A percentile compares a stretch with the other conserved stretches of the same genome.
These are phyloP conservation scores for Xylaria longipes DNA, from an alignment of 495 filamentous ascomycete genomes.

Conservation along the genomic window DNA sequence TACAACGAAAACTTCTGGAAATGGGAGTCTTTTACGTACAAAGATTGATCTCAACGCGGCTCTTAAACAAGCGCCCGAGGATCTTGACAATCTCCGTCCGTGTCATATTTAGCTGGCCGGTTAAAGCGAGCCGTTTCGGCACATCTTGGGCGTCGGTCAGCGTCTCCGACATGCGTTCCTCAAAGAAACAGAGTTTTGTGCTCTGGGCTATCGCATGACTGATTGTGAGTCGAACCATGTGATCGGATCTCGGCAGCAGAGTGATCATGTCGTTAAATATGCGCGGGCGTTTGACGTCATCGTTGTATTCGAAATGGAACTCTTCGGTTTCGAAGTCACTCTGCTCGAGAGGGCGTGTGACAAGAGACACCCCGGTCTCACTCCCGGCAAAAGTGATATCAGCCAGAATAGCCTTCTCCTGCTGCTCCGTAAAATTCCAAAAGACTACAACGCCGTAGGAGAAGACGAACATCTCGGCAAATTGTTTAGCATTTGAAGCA, in stretches of 20 bases:
- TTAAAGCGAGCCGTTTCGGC: slow-evolving; percentile 84
- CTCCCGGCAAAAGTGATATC: slow-evolving; percentile 89
- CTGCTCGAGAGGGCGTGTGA: slow-evolving; percentile 74
- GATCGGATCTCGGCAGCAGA: slow-evolving; percentile 82
- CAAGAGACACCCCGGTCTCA: slow-evolving; percentile 63
- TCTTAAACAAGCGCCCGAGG: slow-evolving; percentile 87
- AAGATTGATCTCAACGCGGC: slow-evolving; percentile 95
- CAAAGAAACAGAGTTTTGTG: slow-evolving; percentile 95
- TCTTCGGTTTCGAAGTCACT: slow-evolving; percentile 97
- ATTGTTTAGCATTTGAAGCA: slow-evolving; percentile 68
- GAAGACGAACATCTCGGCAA: slow-evolving; percentile 98
- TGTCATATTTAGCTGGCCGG: slow-evolving; percentile 89
- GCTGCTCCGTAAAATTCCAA: slow-evolving; percentile 95
- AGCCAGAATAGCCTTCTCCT: slow-evolving; percentile 96
- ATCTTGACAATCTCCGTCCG: slow-evolving; percentile 92
- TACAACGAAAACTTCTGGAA: slow-evolving; percentile 1
- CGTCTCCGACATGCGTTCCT: slow-evolving; percentile 93
- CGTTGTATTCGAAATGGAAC: slow-evolving; percentile 97
- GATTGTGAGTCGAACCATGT: slow-evolving; percentile 99
- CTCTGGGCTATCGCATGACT: slow-evolving; percentile 97
- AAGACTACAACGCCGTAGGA: slow-evolving; percentile 98
- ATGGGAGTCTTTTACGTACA: slow-evolving; percentile 63
- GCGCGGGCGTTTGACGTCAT: slow-evolving; percentile 79
- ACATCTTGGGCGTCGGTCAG: slow-evolving; percentile 94
- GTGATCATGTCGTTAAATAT: slow-evolving; percentile 99